These are phyloP conservation scores for Microcos paniculata DNA, from an alignment of 345 rosid species.

Conservation along the genomic window DNA sequence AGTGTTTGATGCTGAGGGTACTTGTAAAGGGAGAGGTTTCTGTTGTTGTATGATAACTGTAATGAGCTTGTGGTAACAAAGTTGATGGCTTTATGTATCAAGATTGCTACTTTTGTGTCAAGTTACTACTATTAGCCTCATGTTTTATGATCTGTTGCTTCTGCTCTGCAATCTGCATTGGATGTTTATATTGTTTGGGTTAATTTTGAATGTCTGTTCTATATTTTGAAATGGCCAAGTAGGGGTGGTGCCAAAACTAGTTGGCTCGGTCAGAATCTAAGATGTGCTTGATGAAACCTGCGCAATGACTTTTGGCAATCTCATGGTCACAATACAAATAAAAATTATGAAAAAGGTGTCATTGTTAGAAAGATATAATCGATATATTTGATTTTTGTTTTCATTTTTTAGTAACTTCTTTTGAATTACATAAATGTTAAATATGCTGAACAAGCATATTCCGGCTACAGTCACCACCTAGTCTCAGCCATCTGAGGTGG, in stretches of 20 bases:
- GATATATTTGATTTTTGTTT: background rate
- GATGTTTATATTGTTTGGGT: background rate
- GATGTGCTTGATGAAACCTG: too few relatives aligned
- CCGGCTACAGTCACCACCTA: background rate
- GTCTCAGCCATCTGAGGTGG: constrained; percentile 5
- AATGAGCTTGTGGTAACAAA: too few relatives aligned
- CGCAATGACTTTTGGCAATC: too few relatives aligned
- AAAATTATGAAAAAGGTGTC: too few relatives aligned
- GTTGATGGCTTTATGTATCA: too few relatives aligned
- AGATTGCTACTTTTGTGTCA: too few relatives aligned
- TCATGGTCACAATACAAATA: too few relatives aligned
- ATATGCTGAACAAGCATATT: background rate
- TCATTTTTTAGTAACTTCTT: background rate
- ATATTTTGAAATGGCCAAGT: background rate
- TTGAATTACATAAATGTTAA: background rate
- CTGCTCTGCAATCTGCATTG: too few relatives aligned
- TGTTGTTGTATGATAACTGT: background rate
- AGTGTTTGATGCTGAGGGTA: background rate
- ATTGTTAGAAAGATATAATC: too few relatives aligned
- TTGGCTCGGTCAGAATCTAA: background rate
- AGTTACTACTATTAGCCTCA: background rate
- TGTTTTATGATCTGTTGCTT: too few relatives aligned
- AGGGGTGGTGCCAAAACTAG: background rate
- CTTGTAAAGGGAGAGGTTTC: background rate
- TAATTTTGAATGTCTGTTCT: too few relatives aligned